Percentiles rank a stretch among this genome's conserved stretches.
phyloP scores from a whole-genome alignment of 208 protist species.

The Novymonas esmeraldas region DNA sequence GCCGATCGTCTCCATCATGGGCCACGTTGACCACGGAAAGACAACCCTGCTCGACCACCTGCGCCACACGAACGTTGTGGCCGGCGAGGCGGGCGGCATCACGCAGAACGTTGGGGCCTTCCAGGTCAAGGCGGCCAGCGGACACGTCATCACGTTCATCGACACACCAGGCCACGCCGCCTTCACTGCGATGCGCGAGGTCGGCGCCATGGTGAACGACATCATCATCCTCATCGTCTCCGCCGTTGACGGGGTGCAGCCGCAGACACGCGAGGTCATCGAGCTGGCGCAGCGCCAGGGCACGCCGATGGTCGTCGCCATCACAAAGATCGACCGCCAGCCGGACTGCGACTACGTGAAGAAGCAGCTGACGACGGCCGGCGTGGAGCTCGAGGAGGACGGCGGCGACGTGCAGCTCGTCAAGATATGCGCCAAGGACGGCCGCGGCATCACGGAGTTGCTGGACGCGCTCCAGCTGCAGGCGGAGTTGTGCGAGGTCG shows the following conservation, averaged over 20 bases:
- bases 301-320: slow-evolving; percentile 94
- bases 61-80: slow-evolving; percentile 92
- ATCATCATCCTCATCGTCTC: slow-evolving; percentile 97
- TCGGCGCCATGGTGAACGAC: slow-evolving; percentile 95
- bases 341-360: slow-evolving; percentile 82
- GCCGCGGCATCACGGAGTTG: slow-evolving; percentile 83
- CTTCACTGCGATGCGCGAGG: slow-evolving; percentile 95
- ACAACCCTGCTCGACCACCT: slow-evolving; percentile 97
- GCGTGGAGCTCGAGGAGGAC: slow-evolving; percentile 91
- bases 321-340: slow-evolving; percentile 97
- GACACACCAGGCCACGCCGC: slow-evolving; percentile 98
- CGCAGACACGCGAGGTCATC: slow-evolving; percentile 95
- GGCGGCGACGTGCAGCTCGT: slow-evolving; percentile 95
- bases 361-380: slow-evolving; percentile 73
- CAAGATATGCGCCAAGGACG: slow-evolving; percentile 91
- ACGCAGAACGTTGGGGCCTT: slow-evolving; percentile 98
- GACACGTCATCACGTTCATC: slow-evolving; percentile 94
- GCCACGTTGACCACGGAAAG: slow-evolving; percentile 99
- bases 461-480: slow-evolving; percentile 91
- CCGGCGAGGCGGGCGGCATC: slow-evolving; percentile 97
- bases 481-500: slow-evolving; percentile 88
- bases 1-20: slow-evolving; percentile 98
- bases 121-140: slow-evolving; percentile 50
- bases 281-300: slow-evolving; percentile 63
- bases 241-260: slow-evolving; percentile 95